Evolutionary conservation across 345 rosid genomes (phyloP), one percentile per base, ranked within the genome.

Genomic region (Schrenkiella parvula): DNA sequence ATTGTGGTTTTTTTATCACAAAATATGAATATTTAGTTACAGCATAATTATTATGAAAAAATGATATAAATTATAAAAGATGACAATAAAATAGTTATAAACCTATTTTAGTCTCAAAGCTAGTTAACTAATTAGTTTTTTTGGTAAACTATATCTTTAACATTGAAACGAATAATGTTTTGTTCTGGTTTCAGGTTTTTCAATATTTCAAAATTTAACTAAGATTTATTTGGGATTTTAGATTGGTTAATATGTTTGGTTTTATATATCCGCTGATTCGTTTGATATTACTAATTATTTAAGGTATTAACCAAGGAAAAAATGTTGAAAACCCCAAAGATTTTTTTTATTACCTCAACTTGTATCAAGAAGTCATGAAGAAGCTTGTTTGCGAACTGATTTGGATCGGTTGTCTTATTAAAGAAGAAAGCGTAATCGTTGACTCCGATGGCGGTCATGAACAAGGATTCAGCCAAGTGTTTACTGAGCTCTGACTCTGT

Each of bases 391-490:
- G 78, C 62, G 5, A 67, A 74, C 28, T 15, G 32, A 41, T 39
- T 31, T 1, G 73, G 39, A 59, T 74, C 17, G 2, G 15, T 39
- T n/a, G 35, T 12, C 0, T 17, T 8, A 17, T 26, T 59, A 28
- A 7, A 73, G n/a, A 29, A 21, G 55, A 50, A 59, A 21, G n/a
- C 15, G 15, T 74, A 74, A 25, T 74, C 78, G 31, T 74, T 74
- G 50, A 59, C 47, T 6, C 78, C 78, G 17, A 74, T 74, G 1
- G 73, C 63, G 0, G 47, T 59, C 73, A 74, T 66, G 54, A 74
- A 74, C 62, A 74, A 60, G 0, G 78, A 74, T 15, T 59, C 32
- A 59, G 73, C 44, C 68, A 74, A 41, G 22, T 74, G 73, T 37
- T 59, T 41, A 1, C 39, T 31, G 15, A 74, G 68, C 62, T 59